Evolutionary conservation across 2,329 filamentous ascomycete species (phyloP).

Genomic region (Calcarisporium arbuscula): DNA sequence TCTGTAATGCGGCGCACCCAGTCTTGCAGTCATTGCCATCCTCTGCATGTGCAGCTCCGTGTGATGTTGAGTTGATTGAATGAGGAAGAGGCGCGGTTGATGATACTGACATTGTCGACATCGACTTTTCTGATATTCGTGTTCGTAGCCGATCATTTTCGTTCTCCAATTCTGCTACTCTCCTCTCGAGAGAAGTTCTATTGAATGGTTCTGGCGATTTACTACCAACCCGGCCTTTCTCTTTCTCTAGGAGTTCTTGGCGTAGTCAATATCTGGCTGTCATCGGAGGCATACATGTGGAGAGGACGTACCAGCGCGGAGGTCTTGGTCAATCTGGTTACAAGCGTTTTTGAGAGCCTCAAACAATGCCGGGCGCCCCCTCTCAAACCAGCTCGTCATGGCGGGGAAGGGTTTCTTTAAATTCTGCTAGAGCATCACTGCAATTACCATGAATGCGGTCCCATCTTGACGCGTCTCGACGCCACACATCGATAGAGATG

Average conservation of each 20-base stretch:
- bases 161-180: constrained; percentile 25
- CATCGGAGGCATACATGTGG: constrained; percentile 6
- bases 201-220: not conserved
- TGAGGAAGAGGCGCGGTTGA: not conserved
- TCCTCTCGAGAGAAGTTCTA: constrained; percentile 3
- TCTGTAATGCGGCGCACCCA: constrained; percentile 30
- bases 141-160: constrained; percentile 36
- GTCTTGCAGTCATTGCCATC: too few relatives aligned
- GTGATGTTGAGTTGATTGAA: too few relatives aligned
- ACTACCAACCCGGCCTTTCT: not conserved
- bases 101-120: not conserved
- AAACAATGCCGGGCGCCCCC: constrained; percentile 32
- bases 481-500: too few relatives aligned
- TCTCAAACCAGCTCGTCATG: constrained; percentile 35
- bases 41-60: too few relatives aligned
- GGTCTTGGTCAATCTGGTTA: constrained; percentile 31
- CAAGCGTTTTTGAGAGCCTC: constrained; percentile 34
- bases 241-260: constrained; percentile 4
- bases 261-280: constrained; percentile 1
- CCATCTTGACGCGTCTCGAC: too few relatives aligned
- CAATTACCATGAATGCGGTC: too few relatives aligned
- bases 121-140: constrained; percentile 20
- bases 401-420: too few relatives aligned
- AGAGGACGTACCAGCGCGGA: constrained; percentile 26
- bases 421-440: too few relatives aligned